Base-by-base conservation (phyloP, 805 yeast genomes). In the Yamadazyma phyllophila region DNA sequence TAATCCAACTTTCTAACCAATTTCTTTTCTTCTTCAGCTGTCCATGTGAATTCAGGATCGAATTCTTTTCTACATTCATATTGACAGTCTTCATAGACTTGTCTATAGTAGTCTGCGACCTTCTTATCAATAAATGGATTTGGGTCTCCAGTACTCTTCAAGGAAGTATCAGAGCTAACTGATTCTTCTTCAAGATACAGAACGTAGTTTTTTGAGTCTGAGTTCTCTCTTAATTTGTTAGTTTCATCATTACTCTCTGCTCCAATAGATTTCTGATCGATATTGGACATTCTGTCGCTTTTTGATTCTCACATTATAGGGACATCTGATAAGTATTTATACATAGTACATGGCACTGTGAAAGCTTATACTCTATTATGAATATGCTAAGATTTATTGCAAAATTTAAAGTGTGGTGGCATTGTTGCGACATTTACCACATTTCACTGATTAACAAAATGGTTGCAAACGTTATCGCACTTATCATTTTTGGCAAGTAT, bases 31-130 rank as follows among this genome's bases (percentile, higher is more conserved):
- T 69, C 73, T 36, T 54, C 63, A 12, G 50, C 41, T 10, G 66
- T 55, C 73, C 73, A 69, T 12, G 49, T 56, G 36, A 65, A 57
- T 3, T 56, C 59, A 0, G 73, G 70, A 47, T 69, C 74, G 37
- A 67, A 66, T 2, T 57, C 60, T 32, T 51, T 50, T 14, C 60
- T 52, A 44, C 72, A 64, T 44, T 69, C 74, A 46, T 67, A 69
- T 12, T 59, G 43, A 14, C 63, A 52, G 4, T 47, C 49, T 44
- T 67, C 71, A 45, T 65, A 67, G 6, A 66, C 33, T 4, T 52
- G 43, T 10, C 63, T 51, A 50, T 66, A 69, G 44, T 61, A 55
- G 8, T 57, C 66, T 2, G 67, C 68, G 4, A 60, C 60, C 26
- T 50, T 59, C 0, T 67, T 64, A 46, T 69, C 72, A 11, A 49